phyloP scores from a whole-genome alignment of 2,329 filamentous ascomycete genomes.

The Xenoacremonium recifei region DNA sequence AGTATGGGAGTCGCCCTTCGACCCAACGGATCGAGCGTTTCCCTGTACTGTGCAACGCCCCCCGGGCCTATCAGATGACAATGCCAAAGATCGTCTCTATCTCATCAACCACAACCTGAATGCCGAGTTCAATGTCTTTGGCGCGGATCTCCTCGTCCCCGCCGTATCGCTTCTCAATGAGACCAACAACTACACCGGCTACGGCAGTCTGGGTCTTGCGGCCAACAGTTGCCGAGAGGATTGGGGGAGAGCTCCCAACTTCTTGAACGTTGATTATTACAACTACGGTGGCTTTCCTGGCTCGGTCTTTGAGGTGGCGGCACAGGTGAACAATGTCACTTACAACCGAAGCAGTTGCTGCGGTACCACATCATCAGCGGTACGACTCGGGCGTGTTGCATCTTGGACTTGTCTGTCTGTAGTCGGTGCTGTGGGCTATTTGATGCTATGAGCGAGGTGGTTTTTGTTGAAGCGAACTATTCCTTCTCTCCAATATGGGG shows the following conservation, averaged over 20 bases:
- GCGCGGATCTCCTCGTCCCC: slow-evolving; percentile 65
- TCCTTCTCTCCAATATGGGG: too few relatives aligned
- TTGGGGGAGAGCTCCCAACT: slow-evolving; percentile 72
- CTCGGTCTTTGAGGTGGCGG: slow-evolving; percentile 74
- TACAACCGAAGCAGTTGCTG: slow-evolving; percentile 59
- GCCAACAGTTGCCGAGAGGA: slow-evolving; percentile 58
- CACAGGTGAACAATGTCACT: slow-evolving; percentile 68
- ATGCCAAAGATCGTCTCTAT: slow-evolving; percentile 66
- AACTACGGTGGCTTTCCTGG: slow-evolving; percentile 65
- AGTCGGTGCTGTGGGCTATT: slow-evolving; percentile 17
- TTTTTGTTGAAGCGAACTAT: not conserved
- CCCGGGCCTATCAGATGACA: slow-evolving; percentile 56
- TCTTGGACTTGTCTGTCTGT: slow-evolving; percentile 19
- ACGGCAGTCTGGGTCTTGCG: slow-evolving; percentile 64
- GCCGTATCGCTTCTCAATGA: slow-evolving; percentile 67
- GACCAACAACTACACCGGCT: slow-evolving; percentile 67
- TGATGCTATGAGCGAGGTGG: slow-evolving; percentile 16
- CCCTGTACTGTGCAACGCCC: slow-evolving; percentile 79
- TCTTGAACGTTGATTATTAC: slow-evolving; percentile 84
- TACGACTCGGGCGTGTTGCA: slow-evolving; percentile 17
- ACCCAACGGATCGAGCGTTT: slow-evolving; percentile 62
- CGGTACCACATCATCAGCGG: slow-evolving; percentile 39
- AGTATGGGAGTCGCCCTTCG: slow-evolving; percentile 89
- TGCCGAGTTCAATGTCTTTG: slow-evolving; percentile 67
- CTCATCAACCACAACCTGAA: slow-evolving; percentile 93